Conservation (phyloP, 495 filamentous ascomycete species). For the Aspergillus biplanus region DNA sequence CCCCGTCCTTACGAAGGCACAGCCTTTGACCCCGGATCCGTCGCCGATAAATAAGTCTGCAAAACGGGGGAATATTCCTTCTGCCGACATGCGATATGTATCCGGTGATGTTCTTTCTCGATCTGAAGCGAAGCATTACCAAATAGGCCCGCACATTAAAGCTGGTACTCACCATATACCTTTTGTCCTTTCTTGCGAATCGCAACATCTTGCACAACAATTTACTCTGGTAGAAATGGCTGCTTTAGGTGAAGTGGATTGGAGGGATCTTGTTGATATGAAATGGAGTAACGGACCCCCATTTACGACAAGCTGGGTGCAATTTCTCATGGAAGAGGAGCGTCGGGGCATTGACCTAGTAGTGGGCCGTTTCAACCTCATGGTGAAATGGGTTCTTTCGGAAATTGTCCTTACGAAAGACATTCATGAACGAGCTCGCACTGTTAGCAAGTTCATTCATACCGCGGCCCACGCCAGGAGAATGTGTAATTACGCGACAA, state of each 20-base stretch:
- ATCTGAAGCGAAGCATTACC: conserved; percentile 36
- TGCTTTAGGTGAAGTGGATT: conserved; percentile 93
- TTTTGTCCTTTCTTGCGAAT: conserved; percentile 90
- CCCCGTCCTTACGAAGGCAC: conserved; percentile 43
- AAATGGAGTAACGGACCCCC: conserved; percentile 80
- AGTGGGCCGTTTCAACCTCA: conserved; percentile 93
- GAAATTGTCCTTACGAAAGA: conserved; percentile 86
- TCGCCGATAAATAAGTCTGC: conserved; percentile 43
- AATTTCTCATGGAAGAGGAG: conserved; percentile 81
- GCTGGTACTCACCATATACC: conserved; percentile 67
- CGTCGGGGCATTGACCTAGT: conserved; percentile 92
- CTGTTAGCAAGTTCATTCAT: conserved; percentile 90
- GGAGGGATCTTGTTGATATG: conserved; percentile 96
- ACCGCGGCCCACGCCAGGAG: conserved; percentile 83
- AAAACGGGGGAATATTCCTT: conserved; percentile 24
- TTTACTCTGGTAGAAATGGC: conserved; percentile 96
- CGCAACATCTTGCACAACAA: conserved; percentile 87
- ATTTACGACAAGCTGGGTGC: conserved; percentile 76
- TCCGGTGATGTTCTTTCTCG: conserved; percentile 43
- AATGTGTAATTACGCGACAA: conserved; percentile 93
- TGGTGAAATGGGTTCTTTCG: conserved; percentile 96
- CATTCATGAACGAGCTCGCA: conserved; percentile 78
- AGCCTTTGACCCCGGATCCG: conserved; percentile 56
- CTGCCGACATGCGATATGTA: conserved; percentile 37
- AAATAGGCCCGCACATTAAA: conserved; percentile 17